These are phyloP conservation scores for Paecilomyces variotii DNA, from an alignment of 2,329 filamentous ascomycete species.

Conservation along the genomic window DNA sequence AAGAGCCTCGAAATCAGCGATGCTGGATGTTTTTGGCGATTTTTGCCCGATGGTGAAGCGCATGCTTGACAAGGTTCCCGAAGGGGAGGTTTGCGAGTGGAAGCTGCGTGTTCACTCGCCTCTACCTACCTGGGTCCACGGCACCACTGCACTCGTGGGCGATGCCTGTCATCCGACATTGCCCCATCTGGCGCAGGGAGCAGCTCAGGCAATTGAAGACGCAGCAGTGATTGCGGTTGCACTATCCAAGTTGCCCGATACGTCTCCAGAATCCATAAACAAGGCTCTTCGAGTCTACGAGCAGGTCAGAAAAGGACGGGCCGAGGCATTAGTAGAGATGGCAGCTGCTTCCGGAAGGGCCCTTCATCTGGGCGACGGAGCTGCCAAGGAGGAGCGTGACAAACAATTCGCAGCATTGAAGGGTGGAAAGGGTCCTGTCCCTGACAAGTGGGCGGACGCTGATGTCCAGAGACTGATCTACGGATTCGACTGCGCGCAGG, in stretches of 20 bases:
- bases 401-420: slow-evolving; percentile 48
- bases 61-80: slow-evolving; percentile 54
- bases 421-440: slow-evolving; percentile 39
- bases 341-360: slow-evolving; percentile 47
- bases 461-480: slow-evolving; percentile 62
- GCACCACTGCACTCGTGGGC: slow-evolving; percentile 46
- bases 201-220: slow-evolving; percentile 59
- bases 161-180: slow-evolving; percentile 58
- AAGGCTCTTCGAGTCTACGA: slow-evolving; percentile 51
- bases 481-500: slow-evolving; percentile 52
- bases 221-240: slow-evolving; percentile 49
- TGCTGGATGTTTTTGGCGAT: slow-evolving; percentile 52
- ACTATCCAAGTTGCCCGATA: slow-evolving; percentile 41
- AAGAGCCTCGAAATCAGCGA: slow-evolving; percentile 51
- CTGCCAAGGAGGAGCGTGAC: slow-evolving; percentile 52
- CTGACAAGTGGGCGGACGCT: slow-evolving; percentile 63
- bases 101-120: slow-evolving; percentile 55
- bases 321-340: slow-evolving; percentile 49
- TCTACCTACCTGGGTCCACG: slow-evolving; percentile 53
- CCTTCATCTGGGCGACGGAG: slow-evolving; percentile 51
- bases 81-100: slow-evolving; percentile 62
- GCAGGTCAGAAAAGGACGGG: slow-evolving; percentile 47
- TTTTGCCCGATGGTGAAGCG: slow-evolving; percentile 55
- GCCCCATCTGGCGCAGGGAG: slow-evolving; percentile 57
- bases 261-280: slow-evolving; percentile 39